Percentiles rank a stretch among this genome's conserved stretches.
These are phyloP conservation scores for Chalciporus chontae DNA, from an alignment of 768 basidiomycete genomes.

Conservation along the genomic window DNA sequence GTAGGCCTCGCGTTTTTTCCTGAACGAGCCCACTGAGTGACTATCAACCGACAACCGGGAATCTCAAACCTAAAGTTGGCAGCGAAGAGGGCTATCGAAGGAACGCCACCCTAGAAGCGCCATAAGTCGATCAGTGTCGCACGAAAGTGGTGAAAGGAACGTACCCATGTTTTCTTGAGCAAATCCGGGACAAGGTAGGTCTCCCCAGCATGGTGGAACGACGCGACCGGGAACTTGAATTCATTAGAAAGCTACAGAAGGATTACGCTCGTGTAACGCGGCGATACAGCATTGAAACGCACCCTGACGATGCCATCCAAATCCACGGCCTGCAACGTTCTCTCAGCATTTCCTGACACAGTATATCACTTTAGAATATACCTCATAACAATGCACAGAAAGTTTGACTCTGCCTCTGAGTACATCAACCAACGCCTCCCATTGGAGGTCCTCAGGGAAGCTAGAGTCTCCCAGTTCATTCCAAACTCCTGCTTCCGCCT, in stretches of 20 bases:
- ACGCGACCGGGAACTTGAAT: slow-evolving; percentile 76
- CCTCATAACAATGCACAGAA: slow-evolving; percentile 38
- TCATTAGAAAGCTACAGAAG: slow-evolving; percentile 66
- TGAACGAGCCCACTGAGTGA: slow-evolving; percentile 14
- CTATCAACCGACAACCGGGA: background rate
- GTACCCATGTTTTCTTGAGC: slow-evolving; percentile 65
- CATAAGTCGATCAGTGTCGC: background rate
- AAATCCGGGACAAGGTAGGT: slow-evolving; percentile 79
- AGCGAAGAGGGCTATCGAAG: slow-evolving; percentile 79
- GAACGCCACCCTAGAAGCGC: slow-evolving; percentile 49
- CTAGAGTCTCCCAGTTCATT: slow-evolving; percentile 30
- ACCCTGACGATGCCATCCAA: slow-evolving; percentile 69
- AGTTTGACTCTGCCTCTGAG: slow-evolving; percentile 70
- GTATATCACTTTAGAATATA: background rate
- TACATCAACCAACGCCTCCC: slow-evolving; percentile 78
- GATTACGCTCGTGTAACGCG: background rate
- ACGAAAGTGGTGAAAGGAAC: slow-evolving; percentile 1
- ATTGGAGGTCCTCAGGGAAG: slow-evolving; percentile 63
- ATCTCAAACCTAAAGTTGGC: slow-evolving; percentile 37
- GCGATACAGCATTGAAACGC: slow-evolving; percentile 20
- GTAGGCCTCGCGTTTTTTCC: slow-evolving; percentile 81
- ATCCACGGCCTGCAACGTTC: slow-evolving; percentile 52
- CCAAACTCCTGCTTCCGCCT: slow-evolving; percentile 48
- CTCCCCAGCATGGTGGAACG: slow-evolving; percentile 78
- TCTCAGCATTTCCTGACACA: background rate